Evolutionary conservation across 2,329 filamentous ascomycete genomes (phyloP).

Genomic region (Aspergillus calidoustus): DNA sequence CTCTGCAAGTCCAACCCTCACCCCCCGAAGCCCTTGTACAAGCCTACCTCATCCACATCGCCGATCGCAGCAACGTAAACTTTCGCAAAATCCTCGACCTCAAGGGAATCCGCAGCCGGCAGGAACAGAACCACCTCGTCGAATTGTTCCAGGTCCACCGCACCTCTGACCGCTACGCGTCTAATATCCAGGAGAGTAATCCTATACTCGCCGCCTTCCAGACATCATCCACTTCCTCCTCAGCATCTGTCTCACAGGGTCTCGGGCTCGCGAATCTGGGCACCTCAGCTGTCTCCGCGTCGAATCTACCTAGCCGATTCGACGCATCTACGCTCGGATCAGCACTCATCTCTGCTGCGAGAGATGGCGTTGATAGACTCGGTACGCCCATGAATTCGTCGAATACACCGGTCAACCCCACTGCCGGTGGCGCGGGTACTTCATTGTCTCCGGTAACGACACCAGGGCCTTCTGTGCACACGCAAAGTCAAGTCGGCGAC

Average conservation of each 20-base stretch:
- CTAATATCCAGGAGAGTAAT: constrained; percentile 70
- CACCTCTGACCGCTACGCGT: constrained; percentile 65
- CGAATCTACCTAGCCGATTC: constrained; percentile 64
- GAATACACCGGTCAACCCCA: constrained; percentile 33
- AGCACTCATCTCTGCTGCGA: constrained; percentile 83
- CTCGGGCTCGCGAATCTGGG: constrained; percentile 48
- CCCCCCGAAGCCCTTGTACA: constrained; percentile 94
- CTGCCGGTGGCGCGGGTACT: constrained; percentile 34
- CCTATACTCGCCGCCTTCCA: constrained; percentile 71
- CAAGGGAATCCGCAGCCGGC: constrained; percentile 81
- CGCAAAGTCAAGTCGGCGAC: constrained; percentile 28
- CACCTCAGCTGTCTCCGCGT: constrained; percentile 43
- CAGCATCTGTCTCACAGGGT: constrained; percentile 51
- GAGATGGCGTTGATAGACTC: constrained; percentile 80
- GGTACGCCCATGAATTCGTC: constrained; percentile 62
- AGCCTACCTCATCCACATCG: constrained; percentile 96
- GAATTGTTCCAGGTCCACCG: constrained; percentile 92
- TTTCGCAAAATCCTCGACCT: constrained; percentile 96
- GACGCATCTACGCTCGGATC: constrained; percentile 83
- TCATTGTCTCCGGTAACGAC: constrained; percentile 25
- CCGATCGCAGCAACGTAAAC: constrained; percentile 88
- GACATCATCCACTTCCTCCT: constrained; percentile 31
- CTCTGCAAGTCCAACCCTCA: constrained; percentile 87
- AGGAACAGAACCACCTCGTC: constrained; percentile 79
- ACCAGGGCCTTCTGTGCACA: constrained; percentile 30